phyloP scores from a whole-genome alignment of 352 stramenopile genomes.

The Globisporangium spinosum region DNA sequence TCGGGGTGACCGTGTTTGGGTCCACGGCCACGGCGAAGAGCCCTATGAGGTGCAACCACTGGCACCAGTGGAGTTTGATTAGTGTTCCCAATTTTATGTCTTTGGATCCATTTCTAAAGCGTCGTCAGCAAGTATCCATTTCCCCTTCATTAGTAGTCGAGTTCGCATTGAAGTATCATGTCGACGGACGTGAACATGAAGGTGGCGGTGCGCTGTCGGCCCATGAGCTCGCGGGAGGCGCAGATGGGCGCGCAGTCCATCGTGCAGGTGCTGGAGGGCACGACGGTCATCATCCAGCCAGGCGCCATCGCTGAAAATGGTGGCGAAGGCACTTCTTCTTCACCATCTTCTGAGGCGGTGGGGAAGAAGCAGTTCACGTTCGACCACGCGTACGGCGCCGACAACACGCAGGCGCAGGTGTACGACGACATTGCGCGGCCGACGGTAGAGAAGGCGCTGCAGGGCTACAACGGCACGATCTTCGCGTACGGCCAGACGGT shows the following conservation, averaged over 20 bases:
- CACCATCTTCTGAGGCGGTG: neutral
- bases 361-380: conserved; percentile 76
- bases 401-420: conserved; percentile 74
- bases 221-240: conserved; percentile 81
- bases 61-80: conserved; percentile 1
- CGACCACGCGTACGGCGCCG: conserved; percentile 74
- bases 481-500: conserved; percentile 76
- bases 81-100: neutral
- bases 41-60: neutral
- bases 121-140: neutral
- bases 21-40: neutral
- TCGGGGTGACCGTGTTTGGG: neutral
- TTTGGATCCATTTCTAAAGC: neutral
- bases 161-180: conserved; percentile 19
- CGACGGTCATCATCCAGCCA: conserved; percentile 51
- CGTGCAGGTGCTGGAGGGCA: conserved; percentile 56
- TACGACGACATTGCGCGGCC: conserved; percentile 75
- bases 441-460: conserved; percentile 73
- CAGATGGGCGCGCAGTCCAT: conserved; percentile 45
- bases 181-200: conserved; percentile 87
- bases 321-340: neutral
- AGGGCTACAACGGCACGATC: conserved; percentile 82
- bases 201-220: conserved; percentile 86
- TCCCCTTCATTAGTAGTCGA: too few relatives aligned
- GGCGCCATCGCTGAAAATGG: conserved; percentile 10